Base-by-base conservation (phyloP, 1,139 yeast species). In the Pichia sp. region DNA sequence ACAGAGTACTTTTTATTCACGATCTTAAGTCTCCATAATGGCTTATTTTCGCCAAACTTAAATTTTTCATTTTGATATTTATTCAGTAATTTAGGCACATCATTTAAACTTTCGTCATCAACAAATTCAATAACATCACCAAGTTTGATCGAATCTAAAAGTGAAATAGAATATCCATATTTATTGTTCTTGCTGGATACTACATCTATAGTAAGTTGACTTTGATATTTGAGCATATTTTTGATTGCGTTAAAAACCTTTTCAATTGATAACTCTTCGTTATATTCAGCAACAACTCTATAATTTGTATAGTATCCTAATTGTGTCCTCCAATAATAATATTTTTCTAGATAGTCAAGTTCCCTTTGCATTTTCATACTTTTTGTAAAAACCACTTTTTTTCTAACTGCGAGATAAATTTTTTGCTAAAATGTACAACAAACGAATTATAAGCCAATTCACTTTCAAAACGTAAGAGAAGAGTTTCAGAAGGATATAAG, bases 1-100 rank as follows among this genome's bases (percentile, higher is more conserved):
- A 68, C 50, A 6, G 69, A 37, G 37, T 49, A 47, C 9, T 42
- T 43, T 9, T 40, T 23, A 26, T 55, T 47, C 4, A 54, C 22
- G 16, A 56, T 29, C 8, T 43, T 39, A 16, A 55, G 12, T 24
- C 42, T 48, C 58, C 58, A 56, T 16, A 53, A 12, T 7, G 53
- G 53, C 18, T 23, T 39, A 9, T 25, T n/a, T 5, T 18, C 24
- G 12, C 38, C 41, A 11, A 38, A 44, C 3, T 42, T 39, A 29
- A 53, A 50, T 1, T 18, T 18, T 9, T 39, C 34, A 18, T 43
- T 2, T 7, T 40, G 27, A 15, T 42, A 38, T 6, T 16, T n/a
- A 25, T 45, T 40, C 7, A 48, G 24, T 4, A 42, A 20, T 15
- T 7, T 36, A 24, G 45, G 45, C 1, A 40, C n/a, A 4, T 26